phyloP scores from a whole-genome alignment of 495 filamentous ascomycete genomes.

The Rusavskia elegans region DNA sequence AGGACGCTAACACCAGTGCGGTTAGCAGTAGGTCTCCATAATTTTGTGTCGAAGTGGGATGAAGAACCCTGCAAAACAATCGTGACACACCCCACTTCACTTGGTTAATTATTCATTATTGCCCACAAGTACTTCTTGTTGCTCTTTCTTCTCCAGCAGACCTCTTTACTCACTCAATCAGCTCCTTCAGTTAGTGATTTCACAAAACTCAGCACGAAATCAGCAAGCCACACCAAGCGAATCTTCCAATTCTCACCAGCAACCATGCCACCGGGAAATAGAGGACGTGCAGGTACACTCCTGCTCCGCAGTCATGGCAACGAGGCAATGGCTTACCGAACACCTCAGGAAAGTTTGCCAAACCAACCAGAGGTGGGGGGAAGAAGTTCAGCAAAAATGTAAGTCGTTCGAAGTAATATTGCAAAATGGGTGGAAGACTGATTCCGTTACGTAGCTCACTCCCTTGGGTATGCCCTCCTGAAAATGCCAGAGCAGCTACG shows the following conservation, averaged over 20 bases:
- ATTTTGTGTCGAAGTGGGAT: no score
- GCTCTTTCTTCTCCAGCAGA: no score
- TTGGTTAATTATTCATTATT: no score
- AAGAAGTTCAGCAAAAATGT: constrained; percentile 89
- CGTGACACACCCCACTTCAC: no score
- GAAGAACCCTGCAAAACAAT: no score
- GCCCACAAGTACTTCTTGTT: no score
- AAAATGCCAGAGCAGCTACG: neutral
- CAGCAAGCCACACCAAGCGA: neutral
- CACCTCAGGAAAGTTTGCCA: constrained; percentile 64
- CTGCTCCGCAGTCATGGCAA: no score
- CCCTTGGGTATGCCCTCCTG: neutral
- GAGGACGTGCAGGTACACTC: constrained; percentile 43
- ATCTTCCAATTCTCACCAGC: neutral
- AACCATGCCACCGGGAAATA: constrained; percentile 48
- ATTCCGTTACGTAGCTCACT: neutral
- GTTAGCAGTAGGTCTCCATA: neutral
- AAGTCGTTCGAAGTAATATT: constrained; percentile 8
- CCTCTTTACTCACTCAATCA: no score
- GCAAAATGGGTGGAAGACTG: no score
- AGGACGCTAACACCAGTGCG: neutral
- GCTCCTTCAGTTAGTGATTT: neutral
- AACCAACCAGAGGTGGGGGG: constrained; percentile 88
- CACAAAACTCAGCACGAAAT: no score
- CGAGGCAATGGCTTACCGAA: no score